These are phyloP conservation scores for Astragalus glycyphyllos DNA, from an alignment of 306 rosid genomes.

Conservation along the genomic window DNA sequence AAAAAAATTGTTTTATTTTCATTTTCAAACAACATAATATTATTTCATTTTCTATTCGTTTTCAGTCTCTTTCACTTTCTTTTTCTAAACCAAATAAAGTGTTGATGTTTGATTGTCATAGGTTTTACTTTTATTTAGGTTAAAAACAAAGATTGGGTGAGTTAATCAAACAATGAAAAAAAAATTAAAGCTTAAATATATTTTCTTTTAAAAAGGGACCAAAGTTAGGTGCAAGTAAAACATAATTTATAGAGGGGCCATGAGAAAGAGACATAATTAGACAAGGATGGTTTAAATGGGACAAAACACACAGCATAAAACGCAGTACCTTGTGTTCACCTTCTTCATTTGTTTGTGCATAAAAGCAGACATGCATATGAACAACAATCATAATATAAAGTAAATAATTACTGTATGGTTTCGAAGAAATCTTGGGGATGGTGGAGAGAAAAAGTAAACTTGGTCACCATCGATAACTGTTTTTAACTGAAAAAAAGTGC, in stretches of 20 bases:
- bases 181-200: neutral
- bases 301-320: conserved; percentile 70
- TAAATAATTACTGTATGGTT: conserved; percentile 36
- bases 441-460: conserved; percentile 43
- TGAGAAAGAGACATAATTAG: conserved; percentile 63
- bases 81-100: neutral
- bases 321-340: conserved; percentile 51
- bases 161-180: neutral
- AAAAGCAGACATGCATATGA: conserved; percentile 51
- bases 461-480: conserved; percentile 56
- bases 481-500: conserved; percentile 59
- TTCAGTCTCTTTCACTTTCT: neutral
- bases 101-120: neutral
- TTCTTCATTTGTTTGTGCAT: conserved; percentile 47
- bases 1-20: too few species aligned
- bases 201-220: conserved; percentile 21
- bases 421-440: conserved; percentile 52
- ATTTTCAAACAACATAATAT: neutral
- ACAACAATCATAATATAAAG: conserved; percentile 24
- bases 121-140: conserved; percentile 13
- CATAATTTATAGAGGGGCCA: conserved; percentile 43
- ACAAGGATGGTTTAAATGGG: conserved; percentile 67
- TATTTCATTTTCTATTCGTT: neutral
- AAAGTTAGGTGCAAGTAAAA: conserved; percentile 43
- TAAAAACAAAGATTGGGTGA: conserved; percentile 19